Evolutionary conservation across 768 basidiomycete genomes (phyloP).

Genomic region (Russula foetens): DNA sequence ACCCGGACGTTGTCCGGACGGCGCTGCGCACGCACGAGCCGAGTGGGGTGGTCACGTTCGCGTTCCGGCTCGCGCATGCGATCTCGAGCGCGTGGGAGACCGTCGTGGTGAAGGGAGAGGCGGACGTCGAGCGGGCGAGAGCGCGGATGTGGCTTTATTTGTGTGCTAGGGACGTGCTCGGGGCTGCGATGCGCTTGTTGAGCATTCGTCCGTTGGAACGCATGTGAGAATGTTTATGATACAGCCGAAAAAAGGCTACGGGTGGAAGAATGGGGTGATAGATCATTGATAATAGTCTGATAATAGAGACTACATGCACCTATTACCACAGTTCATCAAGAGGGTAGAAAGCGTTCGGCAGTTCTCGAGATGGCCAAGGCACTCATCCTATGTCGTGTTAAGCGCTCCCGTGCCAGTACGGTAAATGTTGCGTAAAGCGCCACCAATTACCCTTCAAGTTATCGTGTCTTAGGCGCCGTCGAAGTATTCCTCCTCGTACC

Average conservation of each 20-base stretch:
- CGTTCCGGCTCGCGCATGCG: conserved; percentile 78
- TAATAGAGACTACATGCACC: too few species aligned
- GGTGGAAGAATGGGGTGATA: too few species aligned
- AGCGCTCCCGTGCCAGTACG: too few species aligned
- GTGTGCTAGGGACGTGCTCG: conserved; percentile 85
- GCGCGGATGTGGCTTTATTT: conserved; percentile 88
- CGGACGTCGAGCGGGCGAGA: conserved; percentile 63
- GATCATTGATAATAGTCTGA: too few species aligned
- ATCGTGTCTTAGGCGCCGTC: too few species aligned
- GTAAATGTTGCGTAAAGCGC: too few species aligned
- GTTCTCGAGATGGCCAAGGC: too few species aligned
- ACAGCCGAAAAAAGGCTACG: neutral
- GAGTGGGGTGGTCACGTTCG: conserved; percentile 84
- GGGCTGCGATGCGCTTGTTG: conserved; percentile 75
- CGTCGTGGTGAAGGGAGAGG: conserved; percentile 78
- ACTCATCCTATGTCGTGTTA: too few species aligned
- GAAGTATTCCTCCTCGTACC: too few species aligned
- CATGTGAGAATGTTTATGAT: conserved; percentile 58
- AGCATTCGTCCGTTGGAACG: conserved; percentile 86
- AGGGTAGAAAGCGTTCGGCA: too few species aligned
- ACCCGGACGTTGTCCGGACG: conserved; percentile 85
- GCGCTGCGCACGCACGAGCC: conserved; percentile 85
- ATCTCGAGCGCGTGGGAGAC: conserved; percentile 92
- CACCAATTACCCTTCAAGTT: too few species aligned
- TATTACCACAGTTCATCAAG: too few species aligned